Conservation (phyloP, 2,329 filamentous ascomycete genomes). For the Fusarium buxicola region DNA sequence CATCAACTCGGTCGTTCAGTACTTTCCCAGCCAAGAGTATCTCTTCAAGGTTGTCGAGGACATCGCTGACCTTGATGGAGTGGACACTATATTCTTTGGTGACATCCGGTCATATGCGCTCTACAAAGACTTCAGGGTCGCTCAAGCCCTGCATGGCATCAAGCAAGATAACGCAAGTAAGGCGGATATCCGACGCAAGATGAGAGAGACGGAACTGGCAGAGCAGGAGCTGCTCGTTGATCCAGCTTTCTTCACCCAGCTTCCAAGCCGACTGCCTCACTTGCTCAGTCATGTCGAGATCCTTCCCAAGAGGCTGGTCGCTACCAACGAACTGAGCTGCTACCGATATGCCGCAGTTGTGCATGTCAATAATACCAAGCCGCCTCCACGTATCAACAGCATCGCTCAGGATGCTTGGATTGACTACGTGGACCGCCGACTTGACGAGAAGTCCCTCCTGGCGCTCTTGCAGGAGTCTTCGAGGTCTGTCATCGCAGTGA, state of each 20-base stretch:
- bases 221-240: constrained; percentile 43
- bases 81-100: constrained; percentile 36
- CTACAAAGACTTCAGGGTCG: constrained; percentile 30
- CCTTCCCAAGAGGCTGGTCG: constrained; percentile 45
- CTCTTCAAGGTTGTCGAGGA: constrained; percentile 28
- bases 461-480: no score
- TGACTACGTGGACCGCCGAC: no score
- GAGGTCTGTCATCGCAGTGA: no score
- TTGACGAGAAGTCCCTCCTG: no score
- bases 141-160: constrained; percentile 4
- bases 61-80: constrained; percentile 9
- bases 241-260: constrained; percentile 41
- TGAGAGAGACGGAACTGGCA: constrained; percentile 18
- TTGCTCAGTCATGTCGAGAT: constrained; percentile 50
- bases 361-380: no score
- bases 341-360: constrained; percentile 47
- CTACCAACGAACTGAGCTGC: constrained; percentile 46
- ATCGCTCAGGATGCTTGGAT: no score
- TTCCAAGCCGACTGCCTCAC: neutral
- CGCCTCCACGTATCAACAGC: no score
- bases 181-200: constrained; percentile 7
- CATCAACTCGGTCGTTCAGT: constrained; percentile 47
- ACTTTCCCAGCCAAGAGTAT: constrained; percentile 46
- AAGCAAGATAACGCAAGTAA: constrained; percentile 14
- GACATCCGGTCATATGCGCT: constrained; percentile 39